Base-by-base conservation (phyloP, 805 yeast species). In the Wickerhamomyces subpelliculosus region DNA sequence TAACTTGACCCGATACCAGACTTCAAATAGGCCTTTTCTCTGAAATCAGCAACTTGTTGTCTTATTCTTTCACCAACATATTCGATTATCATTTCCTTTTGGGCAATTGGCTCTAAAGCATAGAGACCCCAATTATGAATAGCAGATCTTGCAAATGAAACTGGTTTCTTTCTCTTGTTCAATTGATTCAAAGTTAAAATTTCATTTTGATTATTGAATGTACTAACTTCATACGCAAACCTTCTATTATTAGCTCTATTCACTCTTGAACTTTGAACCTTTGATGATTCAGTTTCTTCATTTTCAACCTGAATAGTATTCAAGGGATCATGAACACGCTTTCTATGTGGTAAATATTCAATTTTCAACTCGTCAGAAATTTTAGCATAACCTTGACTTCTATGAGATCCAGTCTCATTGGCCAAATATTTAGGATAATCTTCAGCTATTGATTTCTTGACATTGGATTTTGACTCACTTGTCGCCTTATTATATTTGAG, bases 121-220 rank as follows among this genome's bases (percentile, higher is more conserved):
- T 88, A 93, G 28, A 93, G 64, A 0, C 99, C 99, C 98, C 98
- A 93, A 54, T 90, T 87, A 59, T 93, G 98, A 53, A 93, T 93
- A 0, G 97, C 95, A 3, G 97, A 88, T 38, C 97, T 70, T 0
- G 97, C 97, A 68, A 89, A 89, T n/a, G 93, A 82, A 8, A 90
- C 97, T 0, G 96, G 95, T 54, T 90, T 90, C 59, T 83, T 85
- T 45, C 97, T 73, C 55, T 86, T 88, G 47, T 86, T 84, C 49
- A 90, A 72, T 45, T 90, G 94, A 57, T 89, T 90, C 62, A 87
- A 72, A 32, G 85, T 81, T 48, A 89, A 64, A 6, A 85, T 72
- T 51, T 87, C 97, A 1, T 84, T 79, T 49, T 85, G 94, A 3
- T 86, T 70, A 30, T 93, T 93, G 48, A 85, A 71, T 47, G 89